Evolutionary conservation across 768 basidiomycete species (phyloP).

Genomic region (Termitomyces sp.): DNA sequence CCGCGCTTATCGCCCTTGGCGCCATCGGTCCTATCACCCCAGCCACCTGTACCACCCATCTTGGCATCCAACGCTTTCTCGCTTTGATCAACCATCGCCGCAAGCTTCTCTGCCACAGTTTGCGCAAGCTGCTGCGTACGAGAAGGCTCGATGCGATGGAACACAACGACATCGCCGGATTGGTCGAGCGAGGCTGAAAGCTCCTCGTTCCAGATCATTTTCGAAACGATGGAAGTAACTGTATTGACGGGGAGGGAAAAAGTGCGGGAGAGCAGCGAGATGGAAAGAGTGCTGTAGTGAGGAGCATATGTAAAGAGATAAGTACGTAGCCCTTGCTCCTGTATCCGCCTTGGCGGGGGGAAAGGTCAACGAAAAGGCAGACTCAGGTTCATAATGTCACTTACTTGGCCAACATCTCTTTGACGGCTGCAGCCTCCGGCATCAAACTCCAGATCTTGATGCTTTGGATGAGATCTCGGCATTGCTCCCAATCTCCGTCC

Average conservation of each 20-base stretch:
- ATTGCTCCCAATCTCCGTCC: slow-evolving; percentile 96
- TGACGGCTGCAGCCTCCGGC: slow-evolving; percentile 84
- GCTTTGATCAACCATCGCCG: slow-evolving; percentile 84
- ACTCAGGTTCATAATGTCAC: slow-evolving; percentile 22
- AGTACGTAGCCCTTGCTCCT: slow-evolving; percentile 95
- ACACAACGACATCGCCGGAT: slow-evolving; percentile 84
- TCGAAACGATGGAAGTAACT: slow-evolving; percentile 90
- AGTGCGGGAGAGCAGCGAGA: slow-evolving; percentile 81
- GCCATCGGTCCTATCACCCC: slow-evolving; percentile 70
- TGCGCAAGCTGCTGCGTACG: slow-evolving; percentile 90
- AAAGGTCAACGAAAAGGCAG: slow-evolving; percentile 4
- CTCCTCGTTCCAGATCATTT: slow-evolving; percentile 99
- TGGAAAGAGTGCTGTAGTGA: slow-evolving; percentile 88
- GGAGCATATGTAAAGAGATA: slow-evolving; percentile 98
- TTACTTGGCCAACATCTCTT: slow-evolving; percentile 93
- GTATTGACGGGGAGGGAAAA: slow-evolving; percentile 80
- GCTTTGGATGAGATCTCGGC: slow-evolving; percentile 87
- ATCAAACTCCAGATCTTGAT: slow-evolving; percentile 99
- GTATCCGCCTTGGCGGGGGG: slow-evolving; percentile 71
- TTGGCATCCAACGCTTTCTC: slow-evolving; percentile 87
- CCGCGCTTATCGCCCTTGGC: slow-evolving; percentile 76
- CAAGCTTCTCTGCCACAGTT: slow-evolving; percentile 85
- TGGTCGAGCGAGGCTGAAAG: slow-evolving; percentile 92
- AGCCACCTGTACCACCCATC: slow-evolving; percentile 63
- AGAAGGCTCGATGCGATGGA: slow-evolving; percentile 88